Percentiles rank a stretch among this genome's conserved stretches.
These are phyloP conservation scores for sweet orange (Citrus sinensis) DNA, from an alignment of 345 rosid genomes.

Conservation along the genomic window DNA sequence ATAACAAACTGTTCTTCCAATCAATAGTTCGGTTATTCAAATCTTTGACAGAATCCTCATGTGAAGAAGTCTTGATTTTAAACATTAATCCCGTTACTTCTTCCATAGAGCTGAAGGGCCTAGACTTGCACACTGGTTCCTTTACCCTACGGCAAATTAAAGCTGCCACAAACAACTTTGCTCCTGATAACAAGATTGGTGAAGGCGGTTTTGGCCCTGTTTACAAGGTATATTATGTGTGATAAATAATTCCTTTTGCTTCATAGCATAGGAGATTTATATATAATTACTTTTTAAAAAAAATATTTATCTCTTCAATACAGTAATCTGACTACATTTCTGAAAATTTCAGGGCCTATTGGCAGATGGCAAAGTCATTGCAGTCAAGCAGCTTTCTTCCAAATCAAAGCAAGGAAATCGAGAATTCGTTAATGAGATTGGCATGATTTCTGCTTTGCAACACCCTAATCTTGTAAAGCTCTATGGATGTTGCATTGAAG, in stretches of 20 bases:
- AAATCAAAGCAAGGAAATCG: conserved; percentile 63
- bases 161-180: conserved; percentile 33
- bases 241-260: neutral
- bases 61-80: no score
- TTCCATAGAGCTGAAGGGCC: conserved; percentile 19
- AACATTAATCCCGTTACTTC: neutral
- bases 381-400: conserved; percentile 66
- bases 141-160: conserved; percentile 22
- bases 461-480: no score
- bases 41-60: no score
- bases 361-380: conserved; percentile 47
- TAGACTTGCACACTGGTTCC: conserved; percentile 24
- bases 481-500: conserved; percentile 39
- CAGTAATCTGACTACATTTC: neutral
- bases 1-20: neutral
- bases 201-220: conserved; percentile 41
- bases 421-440: no score
- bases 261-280: neutral
- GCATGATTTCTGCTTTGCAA: conserved; percentile 54
- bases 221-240: conserved; percentile 20
- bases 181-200: conserved; percentile 27
- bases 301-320: no score
- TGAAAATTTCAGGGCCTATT: conserved; percentile 40
- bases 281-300: no score
- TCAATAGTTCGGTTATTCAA: no score